phyloP scores from a whole-genome alignment of 2,329 filamentous ascomycete species.

The Drechslerella stenobrocha region DNA sequence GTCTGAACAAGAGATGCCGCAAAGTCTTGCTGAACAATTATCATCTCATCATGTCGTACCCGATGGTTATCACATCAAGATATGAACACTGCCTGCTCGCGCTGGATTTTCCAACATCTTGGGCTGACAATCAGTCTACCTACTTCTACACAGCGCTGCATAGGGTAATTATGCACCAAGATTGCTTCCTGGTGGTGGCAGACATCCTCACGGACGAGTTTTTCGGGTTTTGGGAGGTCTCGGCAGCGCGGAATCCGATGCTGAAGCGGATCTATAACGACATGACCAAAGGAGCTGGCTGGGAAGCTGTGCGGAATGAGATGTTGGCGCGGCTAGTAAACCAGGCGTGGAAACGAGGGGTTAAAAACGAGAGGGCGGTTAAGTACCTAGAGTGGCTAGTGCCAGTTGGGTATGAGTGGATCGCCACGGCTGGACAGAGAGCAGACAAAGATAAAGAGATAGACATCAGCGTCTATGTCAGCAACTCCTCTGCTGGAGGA shows the following conservation, averaged over 20 bases:
- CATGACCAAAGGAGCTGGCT: neutral
- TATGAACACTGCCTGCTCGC: conserved; percentile 21
- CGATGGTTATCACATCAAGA: conserved; percentile 9
- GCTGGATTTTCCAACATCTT: conserved; percentile 1
- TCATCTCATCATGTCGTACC: conserved; percentile 26
- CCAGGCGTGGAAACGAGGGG: conserved; percentile 7
- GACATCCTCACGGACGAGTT: conserved; percentile 14
- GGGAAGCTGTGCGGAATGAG: conserved; percentile 2
- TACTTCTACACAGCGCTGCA: conserved; percentile 20
- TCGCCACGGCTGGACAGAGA: neutral
- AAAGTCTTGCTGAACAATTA: conserved; percentile 25
- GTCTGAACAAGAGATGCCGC: neutral
- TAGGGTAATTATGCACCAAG: conserved; percentile 19
- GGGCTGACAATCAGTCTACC: neutral
- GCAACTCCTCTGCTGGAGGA: neutral
- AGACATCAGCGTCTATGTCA: neutral
- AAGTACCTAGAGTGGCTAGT: conserved; percentile 3
- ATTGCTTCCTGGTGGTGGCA: conserved; percentile 15
- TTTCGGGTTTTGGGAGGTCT: conserved; percentile 7
- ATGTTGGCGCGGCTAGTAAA: conserved; percentile 15
- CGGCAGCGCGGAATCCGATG: conserved; percentile 5
- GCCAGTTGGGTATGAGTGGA: neutral
- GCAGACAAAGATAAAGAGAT: neutral
- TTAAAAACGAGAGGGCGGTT: neutral
- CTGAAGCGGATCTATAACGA: conserved; percentile 1